Conservation (phyloP, 805 yeast species). For the Candida maltosa region DNA sequence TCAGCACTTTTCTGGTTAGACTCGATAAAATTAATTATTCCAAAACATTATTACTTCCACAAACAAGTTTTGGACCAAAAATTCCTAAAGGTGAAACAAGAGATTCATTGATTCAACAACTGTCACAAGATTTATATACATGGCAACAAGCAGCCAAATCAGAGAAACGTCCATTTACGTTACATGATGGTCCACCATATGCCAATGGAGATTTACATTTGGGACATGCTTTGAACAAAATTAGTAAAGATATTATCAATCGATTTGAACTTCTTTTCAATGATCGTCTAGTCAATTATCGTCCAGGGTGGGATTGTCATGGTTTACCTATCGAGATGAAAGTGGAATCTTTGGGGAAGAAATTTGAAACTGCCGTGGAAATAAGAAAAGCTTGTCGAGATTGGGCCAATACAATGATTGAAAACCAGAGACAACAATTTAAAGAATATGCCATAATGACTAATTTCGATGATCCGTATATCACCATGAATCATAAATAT, state of each 20-base stretch:
- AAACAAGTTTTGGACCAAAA: constrained; percentile 50
- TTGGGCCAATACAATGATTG: constrained; percentile 69
- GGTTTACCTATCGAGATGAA: constrained; percentile 95
- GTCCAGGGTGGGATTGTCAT: constrained; percentile 99
- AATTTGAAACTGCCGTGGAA: constrained; percentile 40
- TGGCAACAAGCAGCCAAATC: constrained; percentile 45
- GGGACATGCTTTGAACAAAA: constrained; percentile 89
- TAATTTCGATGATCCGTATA: constrained; percentile 71
- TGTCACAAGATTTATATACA: constrained; percentile 59
- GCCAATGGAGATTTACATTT: constrained; percentile 93
- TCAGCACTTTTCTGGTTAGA: constrained; percentile 4
- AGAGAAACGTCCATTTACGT: constrained; percentile 46
- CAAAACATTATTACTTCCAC: constrained; percentile 60
- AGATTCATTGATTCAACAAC: constrained; percentile 41
- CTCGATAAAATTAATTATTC: constrained; percentile 19
- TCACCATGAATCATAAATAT: constrained; percentile 67
- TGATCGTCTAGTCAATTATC: constrained; percentile 64
- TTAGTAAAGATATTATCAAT: constrained; percentile 80
- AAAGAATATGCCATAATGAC: constrained; percentile 75
- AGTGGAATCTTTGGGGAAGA: constrained; percentile 39
- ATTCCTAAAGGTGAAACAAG: constrained; percentile 49
- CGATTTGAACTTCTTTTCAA: constrained; percentile 59
- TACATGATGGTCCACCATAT: constrained; percentile 98
- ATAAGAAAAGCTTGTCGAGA: constrained; percentile 62
- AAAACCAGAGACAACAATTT: constrained; percentile 62